Base-by-base conservation (phyloP, 768 basidiomycete genomes). In the Leccinum boreale region DNA sequence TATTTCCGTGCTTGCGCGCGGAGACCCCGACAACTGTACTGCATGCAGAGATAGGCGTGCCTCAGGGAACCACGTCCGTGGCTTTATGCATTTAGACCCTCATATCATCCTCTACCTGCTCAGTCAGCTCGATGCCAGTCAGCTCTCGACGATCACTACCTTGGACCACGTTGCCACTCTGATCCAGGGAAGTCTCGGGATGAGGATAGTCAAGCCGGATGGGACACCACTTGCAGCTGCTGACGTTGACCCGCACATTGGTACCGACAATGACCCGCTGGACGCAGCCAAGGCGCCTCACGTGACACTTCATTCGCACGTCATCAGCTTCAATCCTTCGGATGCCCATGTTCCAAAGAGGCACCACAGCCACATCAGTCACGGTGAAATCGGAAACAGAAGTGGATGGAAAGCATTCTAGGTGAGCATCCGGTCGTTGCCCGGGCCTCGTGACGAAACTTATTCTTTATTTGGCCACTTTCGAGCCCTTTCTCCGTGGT, bases 61-160 rank as follows among this genome's bases (percentile, higher is more conserved):
- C 2, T 48, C 57, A 5, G 62, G 61, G 28, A 63, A 19, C 8
- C 39, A 39, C 12, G 11, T 66, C 36, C 65, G 61, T 46, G 65
- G 65, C 3, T 28, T 42, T 42, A 65, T 65, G 61, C 46, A 39
- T 21, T 1, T 65, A 9, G 65, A 65, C 19, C 54, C 65, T 10
- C 56, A 29, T 19, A 1, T 65, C 31, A 33, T 66, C 36, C 56
- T 63, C 47, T 28, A 60, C 26, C 24, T 65, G 5, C 11, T 65
- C 14, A 11, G 35, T 11, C 62, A 36, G 31, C 51, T 55, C n/a
- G 21, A 50, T 2, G 2, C 33, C 6, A 24, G 7, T 23, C 45
- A 48, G 14, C 58, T 35, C 12, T 26, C 50, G 0, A 11, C 15
- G 45, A 52, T 64, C 52, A 52, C 62, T 7, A 23, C 48, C 8